Evolutionary conservation across 1,284 basidiomycete species (phyloP).

Genomic region (Schizophyllum commune): DNA sequence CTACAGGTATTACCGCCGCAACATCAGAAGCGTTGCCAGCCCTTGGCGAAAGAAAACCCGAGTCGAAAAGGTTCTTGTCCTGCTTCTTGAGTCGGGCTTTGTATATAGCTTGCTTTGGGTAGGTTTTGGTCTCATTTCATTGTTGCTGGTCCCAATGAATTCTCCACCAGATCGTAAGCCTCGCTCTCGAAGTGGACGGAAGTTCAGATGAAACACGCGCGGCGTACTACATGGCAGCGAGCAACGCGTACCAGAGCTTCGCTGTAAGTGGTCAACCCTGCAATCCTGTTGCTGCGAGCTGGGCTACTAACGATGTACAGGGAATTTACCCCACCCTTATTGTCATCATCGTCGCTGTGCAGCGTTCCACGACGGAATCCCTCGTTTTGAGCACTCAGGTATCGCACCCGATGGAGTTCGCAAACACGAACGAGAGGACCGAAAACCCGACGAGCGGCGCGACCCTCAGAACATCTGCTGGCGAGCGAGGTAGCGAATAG

Average conservation of each 20-base stretch:
- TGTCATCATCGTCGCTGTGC: constrained; percentile 8
- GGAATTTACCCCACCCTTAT: constrained; percentile 12
- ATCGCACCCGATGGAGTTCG: constrained; percentile 28
- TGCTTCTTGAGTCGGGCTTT: constrained; percentile 8
- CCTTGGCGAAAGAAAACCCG: not conserved
- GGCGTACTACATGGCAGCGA: not conserved
- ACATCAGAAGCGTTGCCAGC: constrained; percentile 9
- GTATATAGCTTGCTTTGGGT: constrained; percentile 12
- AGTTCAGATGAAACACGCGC: too few relatives aligned
- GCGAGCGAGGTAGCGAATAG: too few relatives aligned
- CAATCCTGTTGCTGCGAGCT: not conserved
- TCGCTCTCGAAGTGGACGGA: too few relatives aligned
- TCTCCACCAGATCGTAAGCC: too few relatives aligned
- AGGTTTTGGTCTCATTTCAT: not conserved
- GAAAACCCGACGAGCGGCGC: not conserved
- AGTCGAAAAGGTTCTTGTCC: constrained; percentile 9
- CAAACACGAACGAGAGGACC: not conserved
- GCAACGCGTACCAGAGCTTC: not conserved
- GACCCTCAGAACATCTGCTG: too few relatives aligned
- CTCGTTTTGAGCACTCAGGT: not conserved
- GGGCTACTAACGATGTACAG: not conserved
- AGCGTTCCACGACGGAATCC: not conserved
- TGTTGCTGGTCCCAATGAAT: too few relatives aligned
- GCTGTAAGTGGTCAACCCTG: not conserved
- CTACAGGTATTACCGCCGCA: constrained; percentile 7